Base-by-base conservation (phyloP, 805 yeast genomes). In the Lachancea lanzarotensis region DNA sequence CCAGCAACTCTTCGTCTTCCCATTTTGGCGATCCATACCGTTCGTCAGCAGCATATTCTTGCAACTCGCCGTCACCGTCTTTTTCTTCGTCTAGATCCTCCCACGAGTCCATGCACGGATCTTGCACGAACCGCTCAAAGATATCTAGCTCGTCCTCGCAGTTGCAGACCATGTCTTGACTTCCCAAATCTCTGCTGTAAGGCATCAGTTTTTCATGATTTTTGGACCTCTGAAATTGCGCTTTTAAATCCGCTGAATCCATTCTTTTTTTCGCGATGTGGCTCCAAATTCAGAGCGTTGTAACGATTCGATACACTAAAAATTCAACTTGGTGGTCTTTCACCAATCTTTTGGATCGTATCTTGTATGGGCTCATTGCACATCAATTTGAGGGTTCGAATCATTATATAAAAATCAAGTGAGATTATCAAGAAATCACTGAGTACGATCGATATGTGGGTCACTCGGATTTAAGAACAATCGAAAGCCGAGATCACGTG, bases 81-180 rank as follows among this genome's bases (percentile, higher is more conserved):
- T 25, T 18, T 8, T 40, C 32, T 13, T 48, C 54, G 22, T 51
- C 55, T 17, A 49, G 57, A 12, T 35, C 43, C 51, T 54, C 59
- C 52, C 66, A 60, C 46, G 55, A 51, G 46, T 45, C 49, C 40
- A 55, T 41, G 47, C 62, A 43, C 37, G 59, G 57, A 48, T 58
- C 55, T 47, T 56, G 57, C 15, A 57, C 56, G 31, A 60, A 47
- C 45, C 59, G 49, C 43, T 60, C 65, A 38, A 60, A 60, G 35
- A 60, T 56, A 20, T 50, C 49, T 25, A 52, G 42, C 34, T 27
- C 26, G 35, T 43, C 46, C 25, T 37, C 42, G 22, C 46, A 43
- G n/a, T 38, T 31, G 30, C 46, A 43, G 2, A 38, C 25, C 16
- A 20, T 29, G 19, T 27, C 39, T n/a, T 35, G 30, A 16, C 15